Evolutionary conservation across 2,329 filamentous ascomycete species (phyloP).

Genomic region (Fusarium fujikuroi): DNA sequence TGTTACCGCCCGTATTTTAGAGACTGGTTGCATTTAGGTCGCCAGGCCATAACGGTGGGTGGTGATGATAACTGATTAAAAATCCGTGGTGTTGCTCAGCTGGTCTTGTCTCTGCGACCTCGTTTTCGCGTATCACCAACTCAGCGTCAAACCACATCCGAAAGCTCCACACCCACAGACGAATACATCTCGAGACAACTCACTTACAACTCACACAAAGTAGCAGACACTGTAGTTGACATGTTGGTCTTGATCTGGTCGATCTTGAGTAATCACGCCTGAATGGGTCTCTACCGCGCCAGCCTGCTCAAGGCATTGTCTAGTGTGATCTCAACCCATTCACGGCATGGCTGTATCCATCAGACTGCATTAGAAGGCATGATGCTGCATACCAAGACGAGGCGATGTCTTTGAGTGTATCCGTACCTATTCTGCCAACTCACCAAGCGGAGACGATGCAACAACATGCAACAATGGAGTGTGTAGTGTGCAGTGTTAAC

Average conservation of each 20-base stretch:
- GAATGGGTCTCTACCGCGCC: conserved; percentile 17
- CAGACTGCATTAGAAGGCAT: conserved; percentile 26
- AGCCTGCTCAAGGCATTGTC: conserved; percentile 32
- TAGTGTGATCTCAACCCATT: conserved; percentile 36
- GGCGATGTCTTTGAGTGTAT: background rate
- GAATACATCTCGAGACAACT: background rate
- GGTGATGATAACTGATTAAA: conserved; percentile 7
- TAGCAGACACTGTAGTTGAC: conserved; percentile 7
- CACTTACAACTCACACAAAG: conserved; percentile 3
- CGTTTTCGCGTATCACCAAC: conserved; percentile 24
- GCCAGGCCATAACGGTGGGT: conserved; percentile 2
- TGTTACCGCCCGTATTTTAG: conserved; percentile 28
- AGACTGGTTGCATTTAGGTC: conserved; percentile 20
- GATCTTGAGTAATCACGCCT: background rate
- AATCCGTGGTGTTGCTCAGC: conserved; percentile 30
- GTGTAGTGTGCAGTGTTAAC: conserved; percentile 16
- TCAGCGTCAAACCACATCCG: conserved; percentile 13
- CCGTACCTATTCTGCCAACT: conserved; percentile 40
- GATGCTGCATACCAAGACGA: conserved; percentile 15
- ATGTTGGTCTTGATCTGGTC: conserved; percentile 2
- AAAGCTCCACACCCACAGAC: conserved; percentile 19
- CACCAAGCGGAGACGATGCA: conserved; percentile 41
- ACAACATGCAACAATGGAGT: conserved; percentile 3
- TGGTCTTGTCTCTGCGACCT: conserved; percentile 23
- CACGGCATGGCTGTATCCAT: conserved; percentile 30